These are phyloP conservation scores for Periconia digitata DNA, from an alignment of 2,329 filamentous ascomycete species.

Conservation along the genomic window DNA sequence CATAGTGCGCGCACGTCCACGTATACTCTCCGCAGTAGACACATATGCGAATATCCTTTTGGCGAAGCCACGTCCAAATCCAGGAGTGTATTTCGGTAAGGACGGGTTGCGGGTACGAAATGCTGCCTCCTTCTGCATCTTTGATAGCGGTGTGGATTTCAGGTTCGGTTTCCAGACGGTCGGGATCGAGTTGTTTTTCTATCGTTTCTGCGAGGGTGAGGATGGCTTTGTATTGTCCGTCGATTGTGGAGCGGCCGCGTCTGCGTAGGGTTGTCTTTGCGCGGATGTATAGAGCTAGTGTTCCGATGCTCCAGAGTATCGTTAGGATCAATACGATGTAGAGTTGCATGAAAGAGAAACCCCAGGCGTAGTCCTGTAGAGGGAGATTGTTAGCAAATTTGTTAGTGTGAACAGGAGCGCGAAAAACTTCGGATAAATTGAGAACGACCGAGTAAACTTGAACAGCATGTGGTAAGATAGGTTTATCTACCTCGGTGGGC, in stretches of 20 bases:
- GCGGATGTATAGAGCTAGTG: conserved; percentile 15
- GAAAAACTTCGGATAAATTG: no score
- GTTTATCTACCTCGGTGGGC: no score
- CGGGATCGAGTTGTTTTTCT: conserved; percentile 1
- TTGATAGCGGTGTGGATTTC: neutral
- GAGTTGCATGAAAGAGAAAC: conserved; percentile 25
- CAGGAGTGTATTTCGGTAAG: no score
- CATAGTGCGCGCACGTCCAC: no score
- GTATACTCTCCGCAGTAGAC: no score
- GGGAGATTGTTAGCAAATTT: conserved; percentile 2
- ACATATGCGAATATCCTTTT: no score
- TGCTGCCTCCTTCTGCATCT: neutral
- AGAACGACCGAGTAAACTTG: no score
- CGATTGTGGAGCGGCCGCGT: conserved; percentile 8
- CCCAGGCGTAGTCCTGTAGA: conserved; percentile 25
- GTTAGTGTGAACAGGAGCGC: no score
- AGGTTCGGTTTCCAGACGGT: neutral
- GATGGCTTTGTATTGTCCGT: conserved; percentile 21
- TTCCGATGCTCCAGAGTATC: conserved; percentile 19
- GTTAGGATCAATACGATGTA: conserved; percentile 14
- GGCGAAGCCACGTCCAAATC: no score
- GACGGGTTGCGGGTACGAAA: no score
- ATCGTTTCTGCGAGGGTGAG: conserved; percentile 23
- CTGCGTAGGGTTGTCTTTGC: conserved; percentile 8
- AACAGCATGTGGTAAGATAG: no score